These are phyloP conservation scores for Hypoxylon sp. DNA, from an alignment of 2,329 filamentous ascomycete species.

Conservation along the genomic window DNA sequence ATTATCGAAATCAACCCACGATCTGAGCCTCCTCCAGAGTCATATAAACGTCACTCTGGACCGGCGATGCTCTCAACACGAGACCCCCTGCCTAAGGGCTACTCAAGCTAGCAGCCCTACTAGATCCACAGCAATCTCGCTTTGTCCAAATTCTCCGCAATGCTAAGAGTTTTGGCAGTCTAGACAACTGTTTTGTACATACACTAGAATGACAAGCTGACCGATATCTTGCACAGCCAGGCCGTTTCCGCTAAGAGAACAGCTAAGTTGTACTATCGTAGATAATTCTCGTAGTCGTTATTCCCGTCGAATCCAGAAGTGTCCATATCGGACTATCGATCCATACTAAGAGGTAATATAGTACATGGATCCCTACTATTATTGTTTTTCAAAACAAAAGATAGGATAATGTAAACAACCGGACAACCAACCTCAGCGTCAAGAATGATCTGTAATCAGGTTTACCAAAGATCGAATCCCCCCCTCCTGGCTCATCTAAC, in stretches of 20 bases:
- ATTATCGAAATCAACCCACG: constrained; percentile 13
- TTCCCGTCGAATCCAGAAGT: background rate
- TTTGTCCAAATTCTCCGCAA: constrained; percentile 33
- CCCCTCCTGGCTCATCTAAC: constrained; percentile 6
- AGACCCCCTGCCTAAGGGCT: constrained; percentile 16
- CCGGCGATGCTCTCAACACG: constrained; percentile 25
- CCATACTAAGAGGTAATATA: background rate
- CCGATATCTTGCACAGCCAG: constrained; percentile 19
- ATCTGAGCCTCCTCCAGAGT: constrained; percentile 24
- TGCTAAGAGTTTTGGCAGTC: constrained; percentile 23
- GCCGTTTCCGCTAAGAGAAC: constrained; percentile 1
- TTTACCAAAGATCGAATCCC: background rate
- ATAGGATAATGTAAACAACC: background rate
- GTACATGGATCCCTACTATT: too few relatives aligned
- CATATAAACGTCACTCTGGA: constrained; percentile 13
- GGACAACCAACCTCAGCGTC: background rate
- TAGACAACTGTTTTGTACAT: constrained; percentile 10
- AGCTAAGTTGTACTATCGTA: background rate
- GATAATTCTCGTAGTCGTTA: background rate
- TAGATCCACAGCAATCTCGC: constrained; percentile 41
- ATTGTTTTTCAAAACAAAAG: too few relatives aligned
- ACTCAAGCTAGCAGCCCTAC: constrained; percentile 29
- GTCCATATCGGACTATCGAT: background rate
- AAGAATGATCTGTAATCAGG: constrained; percentile 2
- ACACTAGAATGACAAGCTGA: constrained; percentile 8